phyloP scores from a whole-genome alignment of 2,329 filamentous ascomycete genomes.

The Xylaria sp. region DNA sequence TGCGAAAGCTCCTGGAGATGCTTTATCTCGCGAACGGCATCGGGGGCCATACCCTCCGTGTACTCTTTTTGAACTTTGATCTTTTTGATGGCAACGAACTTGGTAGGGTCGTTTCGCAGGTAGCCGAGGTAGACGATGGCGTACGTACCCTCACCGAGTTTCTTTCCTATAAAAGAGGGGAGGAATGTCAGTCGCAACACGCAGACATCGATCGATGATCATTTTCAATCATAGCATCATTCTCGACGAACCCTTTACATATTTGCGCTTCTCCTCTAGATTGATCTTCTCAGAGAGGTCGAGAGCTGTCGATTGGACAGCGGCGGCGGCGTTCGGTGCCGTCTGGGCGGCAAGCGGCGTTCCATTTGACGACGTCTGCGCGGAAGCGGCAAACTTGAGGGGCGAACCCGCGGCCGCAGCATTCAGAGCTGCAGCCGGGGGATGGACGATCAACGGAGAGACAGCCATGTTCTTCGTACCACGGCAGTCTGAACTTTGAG shows the following conservation, averaged over 20 bases:
- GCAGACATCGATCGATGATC: not conserved
- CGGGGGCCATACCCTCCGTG: slow-evolving; percentile 85
- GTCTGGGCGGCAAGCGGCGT: slow-evolving; percentile 36
- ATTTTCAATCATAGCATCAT: not conserved
- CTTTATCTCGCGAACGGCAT: slow-evolving; percentile 93
- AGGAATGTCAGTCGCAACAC: slow-evolving; percentile 6
- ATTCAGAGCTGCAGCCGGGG: slow-evolving; percentile 27
- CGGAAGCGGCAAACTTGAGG: slow-evolving; percentile 39
- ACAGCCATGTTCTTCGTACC: slow-evolving; percentile 28
- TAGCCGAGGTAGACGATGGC: slow-evolving; percentile 91
- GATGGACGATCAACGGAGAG: slow-evolving; percentile 29
- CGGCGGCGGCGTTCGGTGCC: slow-evolving; percentile 28
- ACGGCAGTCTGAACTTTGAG: not conserved
- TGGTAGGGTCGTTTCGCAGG: slow-evolving; percentile 63
- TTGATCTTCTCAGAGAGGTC: slow-evolving; percentile 77
- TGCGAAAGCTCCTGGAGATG: slow-evolving; percentile 91
- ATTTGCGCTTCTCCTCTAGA: slow-evolving; percentile 77
- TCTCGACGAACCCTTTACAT: slow-evolving; percentile 65
- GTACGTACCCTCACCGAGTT: slow-evolving; percentile 94
- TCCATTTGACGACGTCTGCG: slow-evolving; percentile 41
- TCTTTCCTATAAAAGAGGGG: slow-evolving; percentile 56
- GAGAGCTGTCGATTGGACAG: slow-evolving; percentile 33
- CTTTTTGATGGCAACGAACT: slow-evolving; percentile 86
- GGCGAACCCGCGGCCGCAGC: slow-evolving; percentile 39
- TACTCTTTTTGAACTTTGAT: slow-evolving; percentile 84